These are phyloP conservation scores for Suhomyces faveliae DNA, from an alignment of 805 yeast genomes.

Conservation along the genomic window DNA sequence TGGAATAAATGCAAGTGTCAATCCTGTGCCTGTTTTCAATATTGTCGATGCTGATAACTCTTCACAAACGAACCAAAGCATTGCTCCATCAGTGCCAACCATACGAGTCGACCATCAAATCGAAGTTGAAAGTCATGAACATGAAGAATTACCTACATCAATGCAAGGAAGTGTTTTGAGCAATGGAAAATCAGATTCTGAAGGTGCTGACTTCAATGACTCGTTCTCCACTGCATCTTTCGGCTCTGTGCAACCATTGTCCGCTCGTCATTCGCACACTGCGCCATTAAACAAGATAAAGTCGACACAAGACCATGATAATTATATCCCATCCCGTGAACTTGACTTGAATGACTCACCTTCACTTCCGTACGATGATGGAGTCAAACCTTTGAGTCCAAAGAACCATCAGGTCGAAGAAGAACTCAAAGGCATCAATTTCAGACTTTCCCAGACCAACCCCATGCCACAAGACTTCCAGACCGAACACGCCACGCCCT, in stretches of 20 bases:
- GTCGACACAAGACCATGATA: background rate
- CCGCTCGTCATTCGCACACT: constrained; percentile 15
- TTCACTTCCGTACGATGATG: background rate
- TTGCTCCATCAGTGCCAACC: background rate
- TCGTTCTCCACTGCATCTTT: constrained; percentile 12
- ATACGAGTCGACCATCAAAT: background rate
- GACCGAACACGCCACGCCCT: background rate
- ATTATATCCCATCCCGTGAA: background rate
- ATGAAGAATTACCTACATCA: background rate
- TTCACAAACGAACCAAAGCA: background rate
- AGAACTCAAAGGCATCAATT: constrained; percentile 31
- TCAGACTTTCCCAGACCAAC: constrained; percentile 11
- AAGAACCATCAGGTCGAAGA: constrained; percentile 32
- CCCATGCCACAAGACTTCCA: background rate
- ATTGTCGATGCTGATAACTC: constrained; percentile 7
- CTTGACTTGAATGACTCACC: constrained; percentile 2
- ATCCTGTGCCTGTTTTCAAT: constrained; percentile 8
- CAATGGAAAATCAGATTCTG: background rate
- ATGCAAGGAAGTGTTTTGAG: background rate
- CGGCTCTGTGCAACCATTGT: constrained; percentile 22
- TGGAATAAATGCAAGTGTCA: constrained; percentile 1
- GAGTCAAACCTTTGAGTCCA: constrained; percentile 34
- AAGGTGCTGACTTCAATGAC: constrained; percentile 9
- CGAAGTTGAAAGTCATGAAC: background rate
- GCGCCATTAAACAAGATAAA: background rate